Base-by-base conservation (phyloP, 2,329 filamentous ascomycete species). In the Chaetomiaceae sp. region DNA sequence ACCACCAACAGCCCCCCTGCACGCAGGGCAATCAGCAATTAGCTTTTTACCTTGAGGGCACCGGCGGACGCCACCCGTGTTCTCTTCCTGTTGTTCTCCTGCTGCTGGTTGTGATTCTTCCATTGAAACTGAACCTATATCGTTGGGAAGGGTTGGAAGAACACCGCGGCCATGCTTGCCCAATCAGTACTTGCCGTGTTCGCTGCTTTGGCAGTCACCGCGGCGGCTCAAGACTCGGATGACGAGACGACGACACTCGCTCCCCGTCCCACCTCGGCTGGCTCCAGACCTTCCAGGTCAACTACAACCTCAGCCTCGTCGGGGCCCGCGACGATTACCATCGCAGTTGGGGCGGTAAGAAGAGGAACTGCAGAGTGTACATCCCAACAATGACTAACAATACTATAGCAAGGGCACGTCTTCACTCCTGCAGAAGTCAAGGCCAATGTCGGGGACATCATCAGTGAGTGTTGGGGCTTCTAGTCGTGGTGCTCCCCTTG, bases 361-460 rank as follows among this genome's bases (percentile, higher is more conserved):
- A 23, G 59, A 49, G 4, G 13, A 10, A 14, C 7, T 16, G n/a
- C 38, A 13, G 11, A 16, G 11, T 27, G 3, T 2, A n/a, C 42
- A 13, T 48, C 41, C 8, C 25, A 52, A 40, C 18, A 53, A 38
- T 29, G 25, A 30, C 41, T 45, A 8, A 52, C 21, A 33, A 38
- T 16, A 14, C 36, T 46, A 20, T 20, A 68, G 64, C 64, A 63
- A 14, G 65, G 64, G 9, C 65, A 65, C 55, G 63, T 63, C 46
- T 75, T 74, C 45, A 57, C 51, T 0, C 74, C 74, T 0, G 61
- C 67, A 45, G 50, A 64, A 43, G 49, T 68, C 1, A 63, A 57
- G 10, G 74, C 71, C 2, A 62, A 65, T n/a, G 64, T 76, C 25
- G 78, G 78, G 5, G 77, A 80, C 61, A 67, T 71, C 5, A 69